Conservation (phyloP, 306 rosid genomes). For the Fragaria vesca region DNA sequence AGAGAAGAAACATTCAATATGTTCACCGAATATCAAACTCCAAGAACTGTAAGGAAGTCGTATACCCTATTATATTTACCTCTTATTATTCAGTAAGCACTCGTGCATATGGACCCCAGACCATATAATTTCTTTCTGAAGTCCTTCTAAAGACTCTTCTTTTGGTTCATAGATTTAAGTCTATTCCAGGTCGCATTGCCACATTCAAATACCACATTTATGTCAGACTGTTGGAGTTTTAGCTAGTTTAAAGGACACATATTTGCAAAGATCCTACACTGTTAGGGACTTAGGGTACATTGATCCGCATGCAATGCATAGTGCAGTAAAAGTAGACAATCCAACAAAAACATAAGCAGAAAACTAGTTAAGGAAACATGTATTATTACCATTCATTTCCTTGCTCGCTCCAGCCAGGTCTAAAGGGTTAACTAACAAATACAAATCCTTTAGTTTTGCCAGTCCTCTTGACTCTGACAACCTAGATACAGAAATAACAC, state of each 20-base stretch:
- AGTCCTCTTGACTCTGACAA: too few species aligned
- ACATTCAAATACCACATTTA: too few species aligned
- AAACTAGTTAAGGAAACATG: not conserved
- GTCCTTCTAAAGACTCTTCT: not conserved
- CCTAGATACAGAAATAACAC: too few species aligned
- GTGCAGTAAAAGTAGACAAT: not conserved
- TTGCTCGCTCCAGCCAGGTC: conserved; percentile 85
- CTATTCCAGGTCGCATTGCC: not conserved
- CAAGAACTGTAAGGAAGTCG: too few species aligned
- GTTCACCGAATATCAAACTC: too few species aligned
- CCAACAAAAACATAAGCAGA: not conserved
- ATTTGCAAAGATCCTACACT: not conserved
- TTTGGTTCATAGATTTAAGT: not conserved
- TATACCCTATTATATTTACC: too few species aligned
- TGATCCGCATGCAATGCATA: too few species aligned
- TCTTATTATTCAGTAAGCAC: too few species aligned
- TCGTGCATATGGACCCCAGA: too few species aligned
- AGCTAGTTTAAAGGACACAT: not conserved
- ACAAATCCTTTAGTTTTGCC: too few species aligned
- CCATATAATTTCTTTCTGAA: not conserved
- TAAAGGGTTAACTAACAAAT: conserved; percentile 47
- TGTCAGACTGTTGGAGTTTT: too few species aligned
- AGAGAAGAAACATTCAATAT: too few species aligned
- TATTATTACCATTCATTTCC: conserved; percentile 76
- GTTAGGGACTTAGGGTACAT: not conserved